Conservation (phyloP, 2,329 filamentous ascomycete genomes). For the Aureobasidium leucospermi region DNA sequence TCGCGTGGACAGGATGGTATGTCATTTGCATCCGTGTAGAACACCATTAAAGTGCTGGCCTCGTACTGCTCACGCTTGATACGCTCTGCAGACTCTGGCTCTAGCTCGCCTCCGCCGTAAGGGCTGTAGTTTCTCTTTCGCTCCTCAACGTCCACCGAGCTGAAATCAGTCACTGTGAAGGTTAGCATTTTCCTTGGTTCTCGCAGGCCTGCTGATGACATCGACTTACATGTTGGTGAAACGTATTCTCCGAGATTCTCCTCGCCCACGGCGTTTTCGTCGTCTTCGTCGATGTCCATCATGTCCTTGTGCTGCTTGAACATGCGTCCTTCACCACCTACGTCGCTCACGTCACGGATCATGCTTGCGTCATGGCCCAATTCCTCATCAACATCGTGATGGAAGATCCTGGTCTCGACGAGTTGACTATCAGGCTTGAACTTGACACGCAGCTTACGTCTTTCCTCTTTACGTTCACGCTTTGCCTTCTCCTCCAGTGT, state of each 20-base stretch:
- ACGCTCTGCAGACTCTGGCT: slow-evolving; percentile 36
- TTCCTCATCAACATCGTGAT: slow-evolving; percentile 65
- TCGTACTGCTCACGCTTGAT: slow-evolving; percentile 39
- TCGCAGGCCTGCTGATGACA: not conserved
- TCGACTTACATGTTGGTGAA: slow-evolving; percentile 6
- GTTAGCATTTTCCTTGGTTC: not conserved
- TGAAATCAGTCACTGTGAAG: slow-evolving; percentile 36
- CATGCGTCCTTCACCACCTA: slow-evolving; percentile 55
- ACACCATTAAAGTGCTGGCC: slow-evolving; percentile 39
- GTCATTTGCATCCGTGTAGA: slow-evolving; percentile 37
- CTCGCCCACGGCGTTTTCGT: slow-evolving; percentile 47
- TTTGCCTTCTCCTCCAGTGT: slow-evolving; percentile 61
- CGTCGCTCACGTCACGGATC: slow-evolving; percentile 64
- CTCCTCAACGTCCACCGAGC: slow-evolving; percentile 32
- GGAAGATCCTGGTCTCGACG: slow-evolving; percentile 61
- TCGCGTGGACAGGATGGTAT: slow-evolving; percentile 42
- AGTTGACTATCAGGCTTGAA: slow-evolving; percentile 64
- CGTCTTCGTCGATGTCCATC: slow-evolving; percentile 57
- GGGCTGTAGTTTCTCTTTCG: slow-evolving; percentile 38
- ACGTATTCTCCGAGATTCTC: slow-evolving; percentile 31
- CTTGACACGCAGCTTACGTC: slow-evolving; percentile 60
- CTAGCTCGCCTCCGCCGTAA: slow-evolving; percentile 36
- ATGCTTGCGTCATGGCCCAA: slow-evolving; percentile 60
- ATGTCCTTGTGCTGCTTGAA: slow-evolving; percentile 56
- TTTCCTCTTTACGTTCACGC: slow-evolving; percentile 63